These are phyloP conservation scores for Lasiodiplodia sp. DNA, from an alignment of 2,329 filamentous ascomycete genomes.

Conservation along the genomic window DNA sequence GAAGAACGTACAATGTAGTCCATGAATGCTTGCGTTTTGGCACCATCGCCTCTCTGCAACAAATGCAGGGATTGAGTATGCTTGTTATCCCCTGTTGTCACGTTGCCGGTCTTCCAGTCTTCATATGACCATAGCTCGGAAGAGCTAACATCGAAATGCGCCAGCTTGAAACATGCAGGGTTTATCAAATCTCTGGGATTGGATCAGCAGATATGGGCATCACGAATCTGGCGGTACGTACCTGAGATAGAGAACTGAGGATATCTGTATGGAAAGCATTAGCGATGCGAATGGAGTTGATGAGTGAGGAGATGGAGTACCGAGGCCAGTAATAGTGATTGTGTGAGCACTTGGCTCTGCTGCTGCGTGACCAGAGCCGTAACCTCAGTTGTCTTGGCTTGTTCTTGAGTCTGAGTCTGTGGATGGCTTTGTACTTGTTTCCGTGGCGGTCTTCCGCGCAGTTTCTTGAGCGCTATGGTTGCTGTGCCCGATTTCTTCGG, in stretches of 20 bases:
- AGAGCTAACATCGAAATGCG: slow-evolving; percentile 37
- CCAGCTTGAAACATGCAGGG: slow-evolving; percentile 41
- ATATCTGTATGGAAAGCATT: not conserved
- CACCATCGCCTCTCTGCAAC: slow-evolving; percentile 50
- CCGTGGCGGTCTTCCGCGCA: not conserved
- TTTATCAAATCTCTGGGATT: slow-evolving; percentile 40
- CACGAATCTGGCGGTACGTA: not conserved
- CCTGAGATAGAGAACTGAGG: slow-evolving; percentile 4
- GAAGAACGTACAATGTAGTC: slow-evolving; percentile 53
- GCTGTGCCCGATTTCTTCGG: not conserved
- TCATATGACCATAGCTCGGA: slow-evolving; percentile 39
- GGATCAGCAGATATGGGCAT: not conserved
- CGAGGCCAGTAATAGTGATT: slow-evolving; percentile 57
- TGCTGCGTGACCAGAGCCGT: slow-evolving; percentile 42
- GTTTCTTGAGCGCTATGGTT: not conserved
- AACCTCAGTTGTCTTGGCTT: slow-evolving; percentile 42
- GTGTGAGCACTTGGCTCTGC: slow-evolving; percentile 57
- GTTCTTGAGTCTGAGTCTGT: slow-evolving; percentile 34
- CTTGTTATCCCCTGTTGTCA: slow-evolving; percentile 46
- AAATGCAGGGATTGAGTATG: slow-evolving; percentile 52
- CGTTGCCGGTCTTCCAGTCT: slow-evolving; percentile 24
- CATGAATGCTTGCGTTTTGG: slow-evolving; percentile 53
- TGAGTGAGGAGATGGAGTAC: slow-evolving; percentile 39
- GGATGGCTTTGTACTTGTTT: slow-evolving; percentile 38
- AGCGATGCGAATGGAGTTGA: not conserved